These are phyloP conservation scores for Nyctanthes arbortristis DNA, from an alignment of 257 asterid species.

Conservation along the genomic window DNA sequence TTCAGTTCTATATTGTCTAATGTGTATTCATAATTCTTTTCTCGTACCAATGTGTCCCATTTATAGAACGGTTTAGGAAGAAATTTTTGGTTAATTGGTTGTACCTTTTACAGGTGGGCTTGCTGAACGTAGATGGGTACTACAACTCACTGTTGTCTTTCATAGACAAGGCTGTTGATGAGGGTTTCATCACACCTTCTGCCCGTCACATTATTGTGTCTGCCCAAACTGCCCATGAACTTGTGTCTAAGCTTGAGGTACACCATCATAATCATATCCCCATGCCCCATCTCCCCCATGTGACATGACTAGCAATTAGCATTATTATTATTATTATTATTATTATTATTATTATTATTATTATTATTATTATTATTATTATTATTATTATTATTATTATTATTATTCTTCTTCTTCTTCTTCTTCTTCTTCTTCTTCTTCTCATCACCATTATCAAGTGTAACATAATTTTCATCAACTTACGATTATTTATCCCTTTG, in stretches of 20 bases:
- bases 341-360: too few species aligned
- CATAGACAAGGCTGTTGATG: slow-evolving; percentile 97
- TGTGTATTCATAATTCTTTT: too few species aligned
- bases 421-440: too few species aligned
- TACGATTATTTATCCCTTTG: too few species aligned
- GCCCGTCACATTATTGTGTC: slow-evolving; percentile 95
- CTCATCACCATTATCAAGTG: too few species aligned
- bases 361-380: too few species aligned
- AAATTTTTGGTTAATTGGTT: neutral
- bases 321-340: too few species aligned
- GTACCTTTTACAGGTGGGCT: slow-evolving; percentile 66
- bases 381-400: too few species aligned
- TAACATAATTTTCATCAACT: too few species aligned
- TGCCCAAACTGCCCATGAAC: slow-evolving; percentile 92
- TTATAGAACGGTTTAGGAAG: neutral
- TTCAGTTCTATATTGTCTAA: too few species aligned
- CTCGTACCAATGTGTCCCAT: too few species aligned
- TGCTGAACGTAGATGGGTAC: slow-evolving; percentile 91
- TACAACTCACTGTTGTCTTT: slow-evolving; percentile 81
- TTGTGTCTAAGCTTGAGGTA: slow-evolving; percentile 92
- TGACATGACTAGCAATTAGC: neutral
- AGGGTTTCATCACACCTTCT: slow-evolving; percentile 79
- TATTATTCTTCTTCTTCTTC: too few species aligned
- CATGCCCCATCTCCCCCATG: neutral
- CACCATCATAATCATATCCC: neutral